phyloP scores from a whole-genome alignment of 176 grass and related monocot species.

The Carex kokanica region DNA sequence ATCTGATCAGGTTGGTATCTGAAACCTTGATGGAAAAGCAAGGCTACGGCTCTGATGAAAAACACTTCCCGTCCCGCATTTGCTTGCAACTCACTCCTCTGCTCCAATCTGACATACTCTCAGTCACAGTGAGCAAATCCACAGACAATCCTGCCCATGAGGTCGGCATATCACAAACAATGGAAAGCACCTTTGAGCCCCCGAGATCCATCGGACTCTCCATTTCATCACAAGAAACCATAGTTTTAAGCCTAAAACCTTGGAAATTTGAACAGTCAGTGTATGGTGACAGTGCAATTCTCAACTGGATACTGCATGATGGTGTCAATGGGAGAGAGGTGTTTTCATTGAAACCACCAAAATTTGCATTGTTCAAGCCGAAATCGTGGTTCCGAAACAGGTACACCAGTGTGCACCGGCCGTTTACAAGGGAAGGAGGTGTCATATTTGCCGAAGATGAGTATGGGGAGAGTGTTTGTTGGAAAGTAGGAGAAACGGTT shows the following conservation, averaged over 20 bases:
- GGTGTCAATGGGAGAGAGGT: conserved; percentile 50
- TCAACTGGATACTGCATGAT: conserved; percentile 71
- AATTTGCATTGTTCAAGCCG: conserved; percentile 38
- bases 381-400: conserved; percentile 54
- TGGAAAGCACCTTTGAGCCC: conserved; percentile 36
- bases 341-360: conserved; percentile 55
- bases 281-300: conserved; percentile 35
- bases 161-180: conserved; percentile 35
- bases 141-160: conserved; percentile 60
- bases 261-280: conserved; percentile 80
- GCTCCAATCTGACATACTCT: conserved; percentile 51
- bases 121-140: conserved; percentile 57
- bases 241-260: conserved; percentile 42
- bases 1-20: conserved; percentile 60
- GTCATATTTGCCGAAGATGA: conserved; percentile 75
- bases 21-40: conserved; percentile 64
- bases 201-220: conserved; percentile 39
- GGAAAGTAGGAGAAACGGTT: conserved; percentile 45
- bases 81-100: conserved; percentile 62
- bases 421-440: conserved; percentile 54
- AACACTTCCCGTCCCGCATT: conserved; percentile 77
- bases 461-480: conserved; percentile 62
- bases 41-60: conserved; percentile 65
- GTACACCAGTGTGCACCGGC: conserved; percentile 43
- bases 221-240: conserved; percentile 40